Percentiles rank a stretch among this genome's conserved stretches.
Conservation (phyloP, 148 eudicot genomes). For the Vaccinium corymbosum region DNA sequence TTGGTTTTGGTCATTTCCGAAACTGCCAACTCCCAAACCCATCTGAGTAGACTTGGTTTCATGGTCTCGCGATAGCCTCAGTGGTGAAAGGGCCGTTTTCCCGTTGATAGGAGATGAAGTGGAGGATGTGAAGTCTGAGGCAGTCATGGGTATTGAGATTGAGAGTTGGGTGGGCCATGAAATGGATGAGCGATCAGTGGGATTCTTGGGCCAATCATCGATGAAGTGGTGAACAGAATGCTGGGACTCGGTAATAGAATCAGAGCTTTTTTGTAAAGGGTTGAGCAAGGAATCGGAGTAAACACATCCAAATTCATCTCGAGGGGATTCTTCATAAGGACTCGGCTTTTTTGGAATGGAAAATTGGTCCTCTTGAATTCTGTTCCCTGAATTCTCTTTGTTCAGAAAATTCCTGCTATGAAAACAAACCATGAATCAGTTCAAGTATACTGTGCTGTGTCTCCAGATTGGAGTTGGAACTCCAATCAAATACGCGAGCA, state of each 20-base stretch:
- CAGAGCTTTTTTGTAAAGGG: constrained; percentile 32
- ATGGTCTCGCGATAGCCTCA: constrained; percentile 37
- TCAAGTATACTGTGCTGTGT: constrained; percentile 4
- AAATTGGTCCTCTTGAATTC: constrained; percentile 22
- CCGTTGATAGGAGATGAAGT: constrained; percentile 43
- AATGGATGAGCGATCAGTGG: constrained; percentile 19
- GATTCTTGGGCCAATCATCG: constrained; percentile 48
- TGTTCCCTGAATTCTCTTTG: constrained; percentile 24
- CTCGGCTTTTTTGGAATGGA: constrained; percentile 26
- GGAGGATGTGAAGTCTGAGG: constrained; percentile 60
- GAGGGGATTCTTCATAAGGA: constrained; percentile 19
- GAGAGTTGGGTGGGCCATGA: constrained; percentile 59
- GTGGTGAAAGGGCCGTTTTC: constrained; percentile 36
- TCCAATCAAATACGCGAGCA: background rate
- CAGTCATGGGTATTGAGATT: constrained; percentile 42
- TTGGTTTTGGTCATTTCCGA: constrained; percentile 16
- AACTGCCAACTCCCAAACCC: constrained; percentile 44
- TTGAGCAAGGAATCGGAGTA: constrained; percentile 47
- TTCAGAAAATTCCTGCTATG: constrained; percentile 24
- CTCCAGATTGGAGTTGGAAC: background rate
- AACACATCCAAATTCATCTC: constrained; percentile 32
- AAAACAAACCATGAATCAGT: background rate
- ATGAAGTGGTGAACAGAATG: constrained; percentile 39
- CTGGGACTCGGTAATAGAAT: constrained; percentile 16
- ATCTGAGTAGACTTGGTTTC: constrained; percentile 21